Evolutionary conservation across 2,329 filamentous ascomycete species (phyloP).

Genomic region (Bisporella sp.): DNA sequence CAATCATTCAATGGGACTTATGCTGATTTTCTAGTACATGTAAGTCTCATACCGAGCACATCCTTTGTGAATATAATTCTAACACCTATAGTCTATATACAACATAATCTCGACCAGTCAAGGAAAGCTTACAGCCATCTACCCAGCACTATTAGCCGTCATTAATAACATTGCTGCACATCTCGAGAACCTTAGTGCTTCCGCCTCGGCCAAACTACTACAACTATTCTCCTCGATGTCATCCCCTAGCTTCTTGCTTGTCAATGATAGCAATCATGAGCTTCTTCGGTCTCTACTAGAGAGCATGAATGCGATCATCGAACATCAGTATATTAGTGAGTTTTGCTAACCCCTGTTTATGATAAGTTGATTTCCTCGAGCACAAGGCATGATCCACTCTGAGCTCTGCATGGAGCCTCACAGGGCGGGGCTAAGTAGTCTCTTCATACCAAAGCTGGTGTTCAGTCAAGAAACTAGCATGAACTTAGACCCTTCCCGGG

Average conservation of each 20-base stretch:
- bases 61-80: slow-evolving; percentile 11
- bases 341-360: slow-evolving; percentile 2
- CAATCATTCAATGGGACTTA: slow-evolving; percentile 83
- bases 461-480: too few relatives aligned
- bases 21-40: slow-evolving; percentile 87
- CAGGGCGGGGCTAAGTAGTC: too few relatives aligned
- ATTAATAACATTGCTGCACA: slow-evolving; percentile 91
- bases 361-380: background rate
- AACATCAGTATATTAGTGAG: slow-evolving; percentile 77
- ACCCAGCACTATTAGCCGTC: slow-evolving; percentile 84
- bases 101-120: slow-evolving; percentile 86
- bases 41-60: slow-evolving; percentile 36
- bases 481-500: background rate
- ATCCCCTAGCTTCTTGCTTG: slow-evolving; percentile 82
- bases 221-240: slow-evolving; percentile 91
- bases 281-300: slow-evolving; percentile 78
- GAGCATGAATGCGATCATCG: slow-evolving; percentile 81
- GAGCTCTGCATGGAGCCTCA: background rate
- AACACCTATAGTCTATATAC: slow-evolving; percentile 68
- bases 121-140: slow-evolving; percentile 82
- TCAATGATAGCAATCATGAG: slow-evolving; percentile 83
- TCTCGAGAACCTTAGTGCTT: slow-evolving; percentile 66
- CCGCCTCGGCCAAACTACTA: slow-evolving; percentile 73
- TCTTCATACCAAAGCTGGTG: too few relatives aligned
- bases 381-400: slow-evolving; percentile 1